Conservation (phyloP, 2,329 filamentous ascomycete genomes). For the Aspergillus phoenicis region DNA sequence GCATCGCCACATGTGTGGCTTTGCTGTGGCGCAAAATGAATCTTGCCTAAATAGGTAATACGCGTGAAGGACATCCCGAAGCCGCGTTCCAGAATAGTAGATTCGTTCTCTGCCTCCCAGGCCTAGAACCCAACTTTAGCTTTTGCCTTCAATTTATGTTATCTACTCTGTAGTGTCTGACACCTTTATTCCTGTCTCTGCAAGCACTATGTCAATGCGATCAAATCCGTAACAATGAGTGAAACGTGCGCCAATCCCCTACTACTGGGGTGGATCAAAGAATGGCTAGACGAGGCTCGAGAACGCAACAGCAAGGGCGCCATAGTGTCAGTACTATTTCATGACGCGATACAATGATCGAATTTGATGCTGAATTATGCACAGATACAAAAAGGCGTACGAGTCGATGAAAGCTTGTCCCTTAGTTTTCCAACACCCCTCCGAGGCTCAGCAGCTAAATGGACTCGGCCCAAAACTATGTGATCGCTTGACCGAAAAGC, state of each 20-base stretch:
- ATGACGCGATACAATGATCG: neutral
- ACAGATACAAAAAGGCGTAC: slow-evolving; percentile 74
- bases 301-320: slow-evolving; percentile 71
- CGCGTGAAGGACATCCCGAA: slow-evolving; percentile 17
- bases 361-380: slow-evolving; percentile 12
- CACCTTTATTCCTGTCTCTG: neutral
- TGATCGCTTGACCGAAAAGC: slow-evolving; percentile 64
- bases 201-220: neutral
- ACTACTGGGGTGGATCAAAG: slow-evolving; percentile 72
- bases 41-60: slow-evolving; percentile 14
- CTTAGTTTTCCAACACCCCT: slow-evolving; percentile 69
- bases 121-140: neutral
- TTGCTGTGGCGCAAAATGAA: slow-evolving; percentile 10
- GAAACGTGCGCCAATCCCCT: slow-evolving; percentile 67
- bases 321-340: slow-evolving; percentile 48
- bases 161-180: neutral
- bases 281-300: slow-evolving; percentile 71
- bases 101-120: neutral
- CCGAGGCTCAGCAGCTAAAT: slow-evolving; percentile 70
- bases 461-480: slow-evolving; percentile 74
- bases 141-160: too few species aligned
- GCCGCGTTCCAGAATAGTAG: slow-evolving; percentile 1
- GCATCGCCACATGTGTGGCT: slow-evolving; percentile 4
- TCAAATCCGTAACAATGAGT: slow-evolving; percentile 15
- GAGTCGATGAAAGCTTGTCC: slow-evolving; percentile 76